Evolutionary conservation across 2,329 filamentous ascomycete genomes (phyloP), one percentile per base, ranked within the genome.

Genomic region (Pseudogymnoascus sp.): DNA sequence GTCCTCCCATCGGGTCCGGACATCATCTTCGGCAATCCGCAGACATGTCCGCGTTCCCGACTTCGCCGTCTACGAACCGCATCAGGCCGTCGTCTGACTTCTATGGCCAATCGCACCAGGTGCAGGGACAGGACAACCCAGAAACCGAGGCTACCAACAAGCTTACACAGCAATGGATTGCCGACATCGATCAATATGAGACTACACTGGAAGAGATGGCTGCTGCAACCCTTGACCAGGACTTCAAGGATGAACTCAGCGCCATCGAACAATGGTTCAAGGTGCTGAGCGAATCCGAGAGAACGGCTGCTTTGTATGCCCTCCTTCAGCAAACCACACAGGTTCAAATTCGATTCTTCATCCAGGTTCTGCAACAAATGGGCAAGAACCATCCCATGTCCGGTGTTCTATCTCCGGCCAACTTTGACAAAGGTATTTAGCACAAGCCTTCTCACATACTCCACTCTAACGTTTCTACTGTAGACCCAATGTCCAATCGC

Each of bases 191-290:
- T 74, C 93, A 97, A 75, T 97, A 97, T 72, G 94, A 99, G 80
- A 96, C 88, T n/a, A 99, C 94, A 1, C 78, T 99, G 71, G 94
- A 97, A 76, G 94, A 99, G 75, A 99, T 99, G 94, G 94, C 94
- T 45, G 92, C 93, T 33, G 94, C 94, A 29, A 97, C 94, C n/a
- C 81, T 97, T 62, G 94, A 99, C 74, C 94, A 99, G 79, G 94
- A 99, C 74, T 99, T 99, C 81, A 99, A 99, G 79, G 94, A 97
- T 76, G 94, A 99, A 77, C 84, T 99, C 65, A 97, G 92, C 74
- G 94, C 94, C 69, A 99, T 99, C 72, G 94, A 99, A 78, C 94
- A 99, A 80, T 99, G 94, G 94, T 99, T 99, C 77, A 89, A 92
- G 66, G 94, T 99, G 61, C 80, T 99, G 67, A 97, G 93, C 72